These are phyloP conservation scores for Clausena lansium DNA, from an alignment of 345 rosid genomes.

Conservation along the genomic window DNA sequence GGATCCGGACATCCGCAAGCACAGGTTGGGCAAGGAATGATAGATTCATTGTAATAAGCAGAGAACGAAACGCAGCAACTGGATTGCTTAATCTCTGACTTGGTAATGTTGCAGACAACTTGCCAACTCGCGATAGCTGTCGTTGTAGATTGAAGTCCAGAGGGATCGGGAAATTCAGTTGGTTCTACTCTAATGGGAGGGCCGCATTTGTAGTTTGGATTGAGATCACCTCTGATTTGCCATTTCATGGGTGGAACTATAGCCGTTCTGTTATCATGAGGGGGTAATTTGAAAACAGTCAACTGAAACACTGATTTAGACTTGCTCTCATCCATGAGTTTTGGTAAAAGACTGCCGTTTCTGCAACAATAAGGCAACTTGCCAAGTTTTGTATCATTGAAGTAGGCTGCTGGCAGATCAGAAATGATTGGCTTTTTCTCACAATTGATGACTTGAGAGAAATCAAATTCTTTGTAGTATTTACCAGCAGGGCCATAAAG, in stretches of 20 bases:
- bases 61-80: constrained; percentile 94
- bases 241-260: constrained; percentile 71
- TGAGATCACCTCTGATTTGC: constrained; percentile 62
- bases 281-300: constrained; percentile 76
- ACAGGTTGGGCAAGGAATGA: constrained; percentile 82
- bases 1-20: constrained; percentile 78
- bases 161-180: constrained; percentile 65
- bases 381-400: constrained; percentile 59
- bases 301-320: constrained; percentile 71
- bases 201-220: constrained; percentile 71
- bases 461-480: constrained; percentile 61
- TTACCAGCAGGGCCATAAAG: constrained; percentile 64
- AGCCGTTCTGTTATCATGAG: constrained; percentile 62
- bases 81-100: constrained; percentile 52
- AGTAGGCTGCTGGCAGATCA: constrained; percentile 59
- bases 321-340: constrained; percentile 54
- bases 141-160: constrained; percentile 49
- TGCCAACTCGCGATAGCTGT: constrained; percentile 76
- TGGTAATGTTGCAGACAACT: constrained; percentile 74
- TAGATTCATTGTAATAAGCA: constrained; percentile 76
- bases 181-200: constrained; percentile 75
- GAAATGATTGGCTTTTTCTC: constrained; percentile 61
- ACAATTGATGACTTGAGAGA: constrained; percentile 67
- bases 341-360: constrained; percentile 69
- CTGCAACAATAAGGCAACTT: constrained; percentile 76